These are phyloP conservation scores for Straminergon stramineum DNA, from an alignment of 225 moss, liverwort and hornwort species.

Conservation along the genomic window DNA sequence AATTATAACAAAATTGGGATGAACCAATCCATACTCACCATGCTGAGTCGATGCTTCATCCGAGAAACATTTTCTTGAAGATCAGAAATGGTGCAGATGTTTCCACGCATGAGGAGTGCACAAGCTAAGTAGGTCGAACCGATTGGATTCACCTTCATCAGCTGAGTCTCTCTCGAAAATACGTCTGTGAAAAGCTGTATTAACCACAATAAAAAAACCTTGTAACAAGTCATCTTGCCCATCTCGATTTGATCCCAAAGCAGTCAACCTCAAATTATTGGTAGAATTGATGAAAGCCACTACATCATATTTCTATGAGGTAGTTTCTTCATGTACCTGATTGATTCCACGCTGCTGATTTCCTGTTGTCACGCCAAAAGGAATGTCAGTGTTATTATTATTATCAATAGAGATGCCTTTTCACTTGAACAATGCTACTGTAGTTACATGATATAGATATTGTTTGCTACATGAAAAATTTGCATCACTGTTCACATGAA, in stretches of 20 bases:
- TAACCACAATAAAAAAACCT: neutral
- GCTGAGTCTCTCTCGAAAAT: constrained; percentile 67
- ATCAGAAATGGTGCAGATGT: constrained; percentile 66
- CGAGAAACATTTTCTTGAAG: constrained; percentile 72
- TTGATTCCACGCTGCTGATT: constrained; percentile 40
- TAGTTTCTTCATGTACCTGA: constrained; percentile 19
- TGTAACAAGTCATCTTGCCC: neutral
- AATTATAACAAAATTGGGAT: neutral
- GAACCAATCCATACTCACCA: constrained; percentile 29
- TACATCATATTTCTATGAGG: neutral
- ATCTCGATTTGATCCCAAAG: neutral
- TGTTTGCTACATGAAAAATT: neutral
- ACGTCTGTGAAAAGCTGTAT: constrained; percentile 72
- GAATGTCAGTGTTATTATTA: neutral
- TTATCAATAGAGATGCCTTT: neutral
- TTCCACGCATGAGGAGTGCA: constrained; percentile 83
- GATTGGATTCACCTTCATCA: constrained; percentile 66
- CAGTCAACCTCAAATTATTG: neutral
- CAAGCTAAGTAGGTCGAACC: constrained; percentile 86
- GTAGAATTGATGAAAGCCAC: neutral
- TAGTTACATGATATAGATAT: neutral
- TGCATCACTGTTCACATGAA: neutral
- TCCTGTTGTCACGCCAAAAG: constrained; percentile 1
- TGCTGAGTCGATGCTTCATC: constrained; percentile 59
- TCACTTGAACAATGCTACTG: neutral